Evolutionary conservation across 805 yeast species (phyloP), one percentile per base, ranked within the genome.

Genomic region (Starmera caribaea): DNA sequence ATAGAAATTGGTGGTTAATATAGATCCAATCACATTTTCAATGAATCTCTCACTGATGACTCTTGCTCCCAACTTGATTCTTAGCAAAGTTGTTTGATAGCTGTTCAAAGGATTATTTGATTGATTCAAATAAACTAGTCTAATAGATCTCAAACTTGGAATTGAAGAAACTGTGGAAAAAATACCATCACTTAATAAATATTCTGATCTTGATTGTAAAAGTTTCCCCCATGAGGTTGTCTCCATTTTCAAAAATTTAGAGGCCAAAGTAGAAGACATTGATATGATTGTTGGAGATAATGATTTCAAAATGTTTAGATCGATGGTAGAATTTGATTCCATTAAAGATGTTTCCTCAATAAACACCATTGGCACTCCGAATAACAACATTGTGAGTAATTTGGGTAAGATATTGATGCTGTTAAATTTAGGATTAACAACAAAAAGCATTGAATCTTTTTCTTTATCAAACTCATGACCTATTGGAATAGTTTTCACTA

Each of bases 1-100:
- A 45, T 61, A 79, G 32, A 71, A 62, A 50, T 80, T 83, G 1
- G 81, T 75, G 33, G 68, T 65, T 8, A 80, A 48, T 0, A 81
- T 44, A 0, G 88, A 77, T 0, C 89, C 88, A 36, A 76, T 48
- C 1, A 74, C 58, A 24, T 68, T 68, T 31, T 57, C 55, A 30
- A 66, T 54, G 14, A 67, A 67, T 13, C 59, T 57, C 48, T 82
- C 88, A 14, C 62, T 55, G 1, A 81, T 62, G 0, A 79, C 59
- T 42, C 86, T 62, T 1, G 75, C 46, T 2, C 74, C 74, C 4
- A 71, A 54, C 2, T 65, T 38, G 0, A 78, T 65, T 39, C 79
- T 64, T 8, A 73, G 39, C 3, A 51, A 42, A 38, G 73, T 77
- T 36, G 69, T 45, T 13, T 58, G 53, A 3, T 39, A 30, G 29